Evolutionary conservation across 371 early-diverging fungal genomes (phyloP).

Genomic region (Fennellomyces sp.): DNA sequence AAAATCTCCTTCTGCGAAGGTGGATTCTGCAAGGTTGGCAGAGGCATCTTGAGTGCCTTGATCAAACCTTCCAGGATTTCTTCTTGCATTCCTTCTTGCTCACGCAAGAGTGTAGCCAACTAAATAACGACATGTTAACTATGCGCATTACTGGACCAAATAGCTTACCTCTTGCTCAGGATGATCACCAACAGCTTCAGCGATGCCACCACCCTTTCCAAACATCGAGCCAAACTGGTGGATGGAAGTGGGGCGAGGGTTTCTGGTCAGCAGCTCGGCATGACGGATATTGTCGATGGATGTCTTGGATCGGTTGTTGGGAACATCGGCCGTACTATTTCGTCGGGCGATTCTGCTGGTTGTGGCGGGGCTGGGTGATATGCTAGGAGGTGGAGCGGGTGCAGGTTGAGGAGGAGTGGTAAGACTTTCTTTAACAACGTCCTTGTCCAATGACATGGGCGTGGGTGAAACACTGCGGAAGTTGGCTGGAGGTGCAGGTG

Average conservation of each 20-base stretch:
- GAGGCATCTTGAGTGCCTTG: constrained; percentile 83
- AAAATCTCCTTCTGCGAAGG: constrained; percentile 85
- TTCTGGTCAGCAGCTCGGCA: constrained; percentile 31
- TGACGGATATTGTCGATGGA: constrained; percentile 41
- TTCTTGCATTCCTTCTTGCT: constrained; percentile 80
- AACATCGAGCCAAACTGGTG: constrained; percentile 28
- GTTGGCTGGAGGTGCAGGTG: constrained; percentile 31
- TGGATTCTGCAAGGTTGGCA: constrained; percentile 82
- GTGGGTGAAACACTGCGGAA: constrained; percentile 39
- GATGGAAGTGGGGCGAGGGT: constrained; percentile 48
- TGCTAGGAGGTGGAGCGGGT: constrained; percentile 9
- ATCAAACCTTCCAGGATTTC: constrained; percentile 91
- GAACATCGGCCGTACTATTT: constrained; percentile 47
- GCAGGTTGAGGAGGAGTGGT: neutral
- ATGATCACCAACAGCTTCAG: constrained; percentile 35
- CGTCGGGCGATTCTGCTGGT: constrained; percentile 33
- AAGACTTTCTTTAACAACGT: constrained; percentile 18
- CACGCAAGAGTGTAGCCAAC: constrained; percentile 57
- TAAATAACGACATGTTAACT: no score
- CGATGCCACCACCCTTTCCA: constrained; percentile 22
- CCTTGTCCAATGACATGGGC: constrained; percentile 24
- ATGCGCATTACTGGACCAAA: no score
- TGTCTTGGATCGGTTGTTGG: constrained; percentile 34
- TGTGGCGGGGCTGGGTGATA: constrained; percentile 19
- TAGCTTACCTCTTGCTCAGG: constrained; percentile 58